phyloP scores from a whole-genome alignment of 768 basidiomycete species.

The Hericium alpestre region DNA sequence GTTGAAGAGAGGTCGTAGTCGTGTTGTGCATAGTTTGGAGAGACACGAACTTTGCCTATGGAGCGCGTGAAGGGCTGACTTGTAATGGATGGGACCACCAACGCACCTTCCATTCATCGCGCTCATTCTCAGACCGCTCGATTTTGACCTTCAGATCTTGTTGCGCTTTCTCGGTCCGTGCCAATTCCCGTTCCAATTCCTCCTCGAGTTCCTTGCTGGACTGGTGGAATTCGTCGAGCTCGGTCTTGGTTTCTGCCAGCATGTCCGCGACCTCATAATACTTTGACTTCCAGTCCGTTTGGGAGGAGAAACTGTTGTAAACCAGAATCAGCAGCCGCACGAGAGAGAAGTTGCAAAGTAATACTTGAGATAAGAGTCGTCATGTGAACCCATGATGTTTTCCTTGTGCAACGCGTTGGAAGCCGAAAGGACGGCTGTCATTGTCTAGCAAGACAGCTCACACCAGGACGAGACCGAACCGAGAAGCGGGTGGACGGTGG shows the following conservation, averaged over 20 bases:
- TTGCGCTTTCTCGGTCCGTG: constrained; percentile 77
- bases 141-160: constrained; percentile 69
- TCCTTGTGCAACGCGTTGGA: constrained; percentile 51
- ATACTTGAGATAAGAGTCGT: constrained; percentile 58
- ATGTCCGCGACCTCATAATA: constrained; percentile 78
- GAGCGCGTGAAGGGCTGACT: constrained; percentile 9
- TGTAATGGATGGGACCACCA: background rate
- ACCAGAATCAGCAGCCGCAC: constrained; percentile 2
- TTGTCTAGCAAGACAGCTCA: constrained; percentile 17
- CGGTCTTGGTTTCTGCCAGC: constrained; percentile 72
- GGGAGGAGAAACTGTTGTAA: constrained; percentile 41
- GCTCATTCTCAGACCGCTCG: constrained; percentile 58
- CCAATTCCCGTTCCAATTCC: constrained; percentile 85
- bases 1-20: constrained; percentile 82
- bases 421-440: constrained; percentile 59
- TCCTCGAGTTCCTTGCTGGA: constrained; percentile 88
- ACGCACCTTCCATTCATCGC: constrained; percentile 89
- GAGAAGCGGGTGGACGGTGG: constrained; percentile 9
- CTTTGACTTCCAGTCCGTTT: constrained; percentile 65
- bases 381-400: constrained; percentile 45
- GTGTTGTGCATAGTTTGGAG: constrained; percentile 87
- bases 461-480: constrained; percentile 1
- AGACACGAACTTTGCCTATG: constrained; percentile 71
- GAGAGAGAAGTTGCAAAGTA: constrained; percentile 10
- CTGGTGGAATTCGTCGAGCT: constrained; percentile 80